Base-by-base conservation (phyloP, 2,329 filamentous ascomycete genomes). In the Lecanosticta acicola region DNA sequence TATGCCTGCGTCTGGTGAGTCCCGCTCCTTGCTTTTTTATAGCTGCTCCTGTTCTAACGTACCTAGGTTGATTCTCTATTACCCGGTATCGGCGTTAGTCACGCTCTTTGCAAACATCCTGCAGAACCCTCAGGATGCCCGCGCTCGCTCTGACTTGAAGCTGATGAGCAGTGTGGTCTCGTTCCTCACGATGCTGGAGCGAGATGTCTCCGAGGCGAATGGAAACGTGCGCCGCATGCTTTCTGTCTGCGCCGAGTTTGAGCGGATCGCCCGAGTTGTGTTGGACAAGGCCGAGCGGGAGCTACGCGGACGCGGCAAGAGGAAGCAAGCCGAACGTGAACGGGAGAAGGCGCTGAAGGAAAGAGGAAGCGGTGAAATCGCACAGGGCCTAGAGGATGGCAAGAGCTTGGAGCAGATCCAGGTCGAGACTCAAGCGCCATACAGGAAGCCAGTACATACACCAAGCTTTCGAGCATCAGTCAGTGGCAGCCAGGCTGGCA, bases 91-190 rank as follows among this genome's bases (percentile, higher is more conserved):
- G 0, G 87, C 93, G 1, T 78, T 97, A 3, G 89, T 98, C 36
- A 97, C 93, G 0, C 72, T 98, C 1, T 98, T 98, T 61, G 90
- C 91, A 48, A 96, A 97, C 60, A 94, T 97, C 38, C 70, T 98
- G 1, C 93, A 98, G 64, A 97, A 97, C 58, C 93, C 93, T 0
- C 80, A 91, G 48, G 93, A 98, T 61, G 81, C 85, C 1, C 79
- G 89, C 37, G 91, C 91, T 34, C 83, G 88, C 44, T 89, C 89
- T 1, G 93, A 98, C 64, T 81, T 93, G 13, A 85, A 86, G 55
- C 71, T 97, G 16, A 96, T 98, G 89, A 88, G 84, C 56, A 76
- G 91, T 5, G 93, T 98, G 1, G 90, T 97, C 45, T 89, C 83
- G 35, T 98, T 97, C 67, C 70, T 98, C 26, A 88, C 86, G 3